Percentiles rank a stretch among this genome's conserved stretches.
Conservation (phyloP, 306 rosid genomes). For the Prunus salicina region DNA sequence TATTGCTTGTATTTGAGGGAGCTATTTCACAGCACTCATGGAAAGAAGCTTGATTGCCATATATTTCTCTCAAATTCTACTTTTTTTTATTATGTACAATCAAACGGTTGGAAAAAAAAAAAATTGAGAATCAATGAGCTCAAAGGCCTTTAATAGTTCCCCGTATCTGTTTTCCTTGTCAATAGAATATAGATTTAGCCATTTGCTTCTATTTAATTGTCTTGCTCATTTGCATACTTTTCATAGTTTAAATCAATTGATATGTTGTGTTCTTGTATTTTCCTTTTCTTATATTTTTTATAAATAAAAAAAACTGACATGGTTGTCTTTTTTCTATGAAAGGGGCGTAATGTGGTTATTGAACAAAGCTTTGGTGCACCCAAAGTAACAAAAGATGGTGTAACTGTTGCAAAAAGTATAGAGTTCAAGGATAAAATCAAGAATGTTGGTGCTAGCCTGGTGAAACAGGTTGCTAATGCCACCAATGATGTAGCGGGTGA, state of each 20-base stretch:
- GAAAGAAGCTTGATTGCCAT: neutral
- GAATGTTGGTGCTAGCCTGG: constrained; percentile 93
- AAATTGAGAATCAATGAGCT: neutral
- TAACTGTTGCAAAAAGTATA: constrained; percentile 90
- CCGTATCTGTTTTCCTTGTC: neutral
- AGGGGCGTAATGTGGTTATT: constrained; percentile 92
- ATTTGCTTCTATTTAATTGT: neutral
- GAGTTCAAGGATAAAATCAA: constrained; percentile 88
- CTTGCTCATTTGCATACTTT: neutral
- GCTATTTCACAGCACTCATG: neutral
- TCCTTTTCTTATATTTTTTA: neutral
- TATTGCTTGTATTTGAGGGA: neutral
- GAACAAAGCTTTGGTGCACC: constrained; percentile 96
- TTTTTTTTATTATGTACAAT: neutral
- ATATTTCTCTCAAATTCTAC: neutral
- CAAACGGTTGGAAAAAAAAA: neutral
- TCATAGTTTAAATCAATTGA: neutral
- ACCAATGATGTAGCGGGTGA: constrained; percentile 93
- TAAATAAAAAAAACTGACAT: neutral
- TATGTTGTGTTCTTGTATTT: neutral
- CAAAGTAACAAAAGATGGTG: constrained; percentile 94
- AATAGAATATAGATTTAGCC: neutral
- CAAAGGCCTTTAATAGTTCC: neutral
- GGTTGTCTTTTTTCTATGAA: constrained; percentile 11
- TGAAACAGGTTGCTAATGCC: constrained; percentile 97